Conservation (phyloP, 2,329 filamentous ascomycete genomes). For the Aspergillus cejpii region DNA sequence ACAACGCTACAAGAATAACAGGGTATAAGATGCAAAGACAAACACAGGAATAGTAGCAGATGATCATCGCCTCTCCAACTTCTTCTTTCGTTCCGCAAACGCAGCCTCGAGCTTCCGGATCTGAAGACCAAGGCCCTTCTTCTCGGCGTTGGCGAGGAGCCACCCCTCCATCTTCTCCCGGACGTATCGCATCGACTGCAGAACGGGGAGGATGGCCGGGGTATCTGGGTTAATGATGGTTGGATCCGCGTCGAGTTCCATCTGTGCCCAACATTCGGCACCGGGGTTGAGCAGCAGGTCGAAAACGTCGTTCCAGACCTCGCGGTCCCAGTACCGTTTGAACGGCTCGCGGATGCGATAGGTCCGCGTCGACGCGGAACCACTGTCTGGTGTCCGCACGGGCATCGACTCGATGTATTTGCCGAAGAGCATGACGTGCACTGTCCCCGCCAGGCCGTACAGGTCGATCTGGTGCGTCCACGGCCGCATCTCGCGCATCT, state of each 20-base stretch:
- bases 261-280: conserved; percentile 51
- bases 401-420: conserved; percentile 80
- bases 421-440: conserved; percentile 86
- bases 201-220: conserved; percentile 58
- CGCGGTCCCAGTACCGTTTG: conserved; percentile 95
- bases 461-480: conserved; percentile 99
- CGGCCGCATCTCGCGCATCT: conserved; percentile 87
- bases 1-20: too few species aligned
- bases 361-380: conserved; percentile 44
- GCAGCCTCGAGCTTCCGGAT: conserved; percentile 60
- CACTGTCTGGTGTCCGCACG: conserved; percentile 16
- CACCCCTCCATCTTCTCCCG: conserved; percentile 77
- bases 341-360: conserved; percentile 76
- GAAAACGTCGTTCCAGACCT: conserved; percentile 80
- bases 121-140: conserved; percentile 57
- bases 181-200: conserved; percentile 60
- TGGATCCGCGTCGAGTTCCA: conserved; percentile 44
- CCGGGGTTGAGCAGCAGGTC: conserved; percentile 76
- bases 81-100: conserved; percentile 52
- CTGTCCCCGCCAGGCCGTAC: conserved; percentile 78
- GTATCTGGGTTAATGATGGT: conserved; percentile 1
- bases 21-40: conserved; percentile 7
- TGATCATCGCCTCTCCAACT: conserved; percentile 25
- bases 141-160: conserved; percentile 75
- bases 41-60: background rate